Evolutionary conservation across 768 basidiomycete genomes (phyloP).

Genomic region (Lentinus brumalis): DNA sequence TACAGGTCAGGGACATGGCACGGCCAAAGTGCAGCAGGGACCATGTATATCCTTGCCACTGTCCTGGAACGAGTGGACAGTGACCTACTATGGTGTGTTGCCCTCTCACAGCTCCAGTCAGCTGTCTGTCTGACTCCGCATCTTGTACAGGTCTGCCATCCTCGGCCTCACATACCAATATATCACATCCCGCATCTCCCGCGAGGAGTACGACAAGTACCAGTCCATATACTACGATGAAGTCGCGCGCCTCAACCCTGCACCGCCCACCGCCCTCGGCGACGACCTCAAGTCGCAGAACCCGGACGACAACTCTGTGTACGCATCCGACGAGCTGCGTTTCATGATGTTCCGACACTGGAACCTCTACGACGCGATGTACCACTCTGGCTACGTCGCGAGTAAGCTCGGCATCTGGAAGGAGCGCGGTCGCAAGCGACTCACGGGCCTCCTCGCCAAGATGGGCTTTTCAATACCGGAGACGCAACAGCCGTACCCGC

Average conservation of each 20-base stretch:
- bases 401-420: slow-evolving; percentile 96
- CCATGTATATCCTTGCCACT: slow-evolving; percentile 87
- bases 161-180: slow-evolving; percentile 95
- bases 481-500: slow-evolving; percentile 89
- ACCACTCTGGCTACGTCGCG: slow-evolving; percentile 94
- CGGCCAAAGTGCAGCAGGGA: slow-evolving; percentile 87
- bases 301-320: slow-evolving; percentile 84
- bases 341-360: slow-evolving; percentile 97
- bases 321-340: slow-evolving; percentile 84
- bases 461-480: slow-evolving; percentile 98
- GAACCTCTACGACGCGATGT: slow-evolving; percentile 98
- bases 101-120: background rate
- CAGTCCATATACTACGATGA: slow-evolving; percentile 86
- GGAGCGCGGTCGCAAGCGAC: slow-evolving; percentile 84
- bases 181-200: slow-evolving; percentile 82
- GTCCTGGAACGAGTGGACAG: slow-evolving; percentile 91
- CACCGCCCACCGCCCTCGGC: slow-evolving; percentile 42
- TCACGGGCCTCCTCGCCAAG: slow-evolving; percentile 93
- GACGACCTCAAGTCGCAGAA: slow-evolving; percentile 54
- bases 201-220: slow-evolving; percentile 80
- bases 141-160: slow-evolving; percentile 75
- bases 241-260: slow-evolving; percentile 86
- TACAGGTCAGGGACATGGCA: slow-evolving; percentile 84
- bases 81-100: slow-evolving; percentile 81
- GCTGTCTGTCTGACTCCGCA: slow-evolving; percentile 1